A percentile compares a stretch with the other conserved stretches of the same genome.
Evolutionary conservation across 768 basidiomycete species (phyloP).

Genomic region (Chlorophyllum brunneum): DNA sequence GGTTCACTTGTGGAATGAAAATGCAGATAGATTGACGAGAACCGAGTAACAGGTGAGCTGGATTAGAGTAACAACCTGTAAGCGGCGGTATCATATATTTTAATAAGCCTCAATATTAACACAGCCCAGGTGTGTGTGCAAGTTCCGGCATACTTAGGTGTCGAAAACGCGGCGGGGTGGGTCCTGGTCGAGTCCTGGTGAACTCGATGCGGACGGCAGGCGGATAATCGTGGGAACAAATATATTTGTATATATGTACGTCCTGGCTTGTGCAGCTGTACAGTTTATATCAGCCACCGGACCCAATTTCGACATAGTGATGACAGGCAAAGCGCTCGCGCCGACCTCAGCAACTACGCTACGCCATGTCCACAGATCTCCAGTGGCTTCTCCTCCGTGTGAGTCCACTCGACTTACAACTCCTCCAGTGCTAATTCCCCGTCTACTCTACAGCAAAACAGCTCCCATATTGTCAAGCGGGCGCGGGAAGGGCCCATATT

Average conservation of each 20-base stretch:
- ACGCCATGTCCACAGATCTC: conserved; percentile 83
- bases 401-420: conserved; percentile 26
- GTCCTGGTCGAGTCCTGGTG: too few relatives aligned
- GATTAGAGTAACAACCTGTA: too few relatives aligned
- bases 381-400: conserved; percentile 92
- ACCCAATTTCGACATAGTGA: neutral
- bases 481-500: conserved; percentile 70
- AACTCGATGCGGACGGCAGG: too few relatives aligned
- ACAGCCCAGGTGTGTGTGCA: too few relatives aligned
- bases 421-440: neutral
- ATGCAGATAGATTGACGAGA: too few relatives aligned
- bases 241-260: neutral
- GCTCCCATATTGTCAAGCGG: conserved; percentile 84
- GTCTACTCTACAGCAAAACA: conserved; percentile 57
- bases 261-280: conserved; percentile 9
- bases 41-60: too few relatives aligned
- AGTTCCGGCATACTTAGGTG: too few relatives aligned
- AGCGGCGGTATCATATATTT: too few relatives aligned
- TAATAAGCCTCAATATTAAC: too few relatives aligned
- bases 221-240: neutral
- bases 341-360: neutral
- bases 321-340: neutral
- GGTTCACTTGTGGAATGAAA: too few relatives aligned
- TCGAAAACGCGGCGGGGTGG: too few relatives aligned
- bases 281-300: conserved; percentile 12